phyloP scores from a whole-genome alignment of 2,329 filamentous ascomycete genomes.

The Curvularia spicifera region DNA sequence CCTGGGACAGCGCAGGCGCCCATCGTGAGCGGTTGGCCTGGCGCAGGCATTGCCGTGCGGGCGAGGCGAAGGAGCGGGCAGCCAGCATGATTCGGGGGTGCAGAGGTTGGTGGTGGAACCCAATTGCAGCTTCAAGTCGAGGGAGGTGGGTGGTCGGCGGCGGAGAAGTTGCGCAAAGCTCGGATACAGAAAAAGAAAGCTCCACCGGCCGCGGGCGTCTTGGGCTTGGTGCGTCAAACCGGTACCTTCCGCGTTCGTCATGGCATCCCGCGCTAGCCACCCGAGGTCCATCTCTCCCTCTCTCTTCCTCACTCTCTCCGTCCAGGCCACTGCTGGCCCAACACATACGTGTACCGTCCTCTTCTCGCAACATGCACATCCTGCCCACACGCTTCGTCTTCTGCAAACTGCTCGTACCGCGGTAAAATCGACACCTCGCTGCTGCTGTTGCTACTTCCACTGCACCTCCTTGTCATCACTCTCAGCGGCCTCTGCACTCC shows the following conservation, averaged over 20 bases:
- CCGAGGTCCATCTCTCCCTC: background rate
- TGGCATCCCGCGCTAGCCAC: background rate
- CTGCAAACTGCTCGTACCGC: conserved; percentile 4
- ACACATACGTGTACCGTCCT: conserved; percentile 12
- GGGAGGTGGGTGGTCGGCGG: conserved; percentile 30
- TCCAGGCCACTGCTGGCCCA: background rate
- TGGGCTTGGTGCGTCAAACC: conserved; percentile 9
- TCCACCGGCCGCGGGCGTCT: conserved; percentile 27
- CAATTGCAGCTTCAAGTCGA: conserved; percentile 45
- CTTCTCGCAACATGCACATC: conserved; percentile 7
- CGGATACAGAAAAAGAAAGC: conserved; percentile 40
- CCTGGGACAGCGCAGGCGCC: conserved; percentile 62
- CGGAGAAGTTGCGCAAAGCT: conserved; percentile 35
- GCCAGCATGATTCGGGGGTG: conserved; percentile 74
- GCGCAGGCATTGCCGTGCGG: conserved; percentile 80
- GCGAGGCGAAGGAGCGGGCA: conserved; percentile 76
- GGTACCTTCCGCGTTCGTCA: conserved; percentile 10
- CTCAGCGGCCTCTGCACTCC: background rate
- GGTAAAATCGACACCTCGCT: conserved; percentile 9
- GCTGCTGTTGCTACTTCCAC: background rate
- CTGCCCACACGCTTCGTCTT: background rate
- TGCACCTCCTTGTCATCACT: background rate
- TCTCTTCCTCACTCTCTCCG: background rate
- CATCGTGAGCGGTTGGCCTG: conserved; percentile 61
- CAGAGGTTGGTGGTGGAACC: conserved; percentile 24